Conservation (phyloP, 2,329 filamentous ascomycete species). For the Exophiala spinifera region DNA sequence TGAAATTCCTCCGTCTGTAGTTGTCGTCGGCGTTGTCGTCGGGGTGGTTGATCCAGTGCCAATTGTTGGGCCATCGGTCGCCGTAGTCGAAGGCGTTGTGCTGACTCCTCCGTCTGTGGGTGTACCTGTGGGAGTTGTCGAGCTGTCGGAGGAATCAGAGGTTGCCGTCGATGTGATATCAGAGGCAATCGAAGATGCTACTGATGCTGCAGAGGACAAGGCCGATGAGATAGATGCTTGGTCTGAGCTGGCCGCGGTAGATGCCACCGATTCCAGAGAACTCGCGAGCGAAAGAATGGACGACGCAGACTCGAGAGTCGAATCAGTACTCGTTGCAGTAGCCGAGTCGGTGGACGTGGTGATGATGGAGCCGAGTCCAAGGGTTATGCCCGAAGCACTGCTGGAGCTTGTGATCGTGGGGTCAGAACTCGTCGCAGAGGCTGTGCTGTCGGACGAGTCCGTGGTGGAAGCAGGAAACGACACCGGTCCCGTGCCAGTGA, state of each 20-base stretch:
- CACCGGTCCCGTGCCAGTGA: background rate
- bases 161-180: constrained; percentile 18
- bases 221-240: constrained; percentile 21
- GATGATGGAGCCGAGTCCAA: constrained; percentile 17
- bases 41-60: constrained; percentile 4
- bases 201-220: constrained; percentile 20
- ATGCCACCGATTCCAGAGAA: constrained; percentile 19
- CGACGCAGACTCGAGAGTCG: constrained; percentile 16
- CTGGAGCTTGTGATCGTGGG: constrained; percentile 6
- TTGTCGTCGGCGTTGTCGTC: constrained; percentile 8
- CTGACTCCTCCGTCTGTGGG: background rate
- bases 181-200: constrained; percentile 17
- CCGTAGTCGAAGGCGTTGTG: background rate
- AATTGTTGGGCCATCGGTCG: constrained; percentile 1
- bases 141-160: constrained; percentile 4
- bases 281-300: constrained; percentile 22
- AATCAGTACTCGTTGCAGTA: constrained; percentile 24
- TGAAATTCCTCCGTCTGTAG: background rate
- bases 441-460: constrained; percentile 1
- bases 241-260: constrained; percentile 18
- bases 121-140: background rate
- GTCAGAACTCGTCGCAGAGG: constrained; percentile 12
- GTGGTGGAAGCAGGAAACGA: background rate
- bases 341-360: constrained; percentile 7
- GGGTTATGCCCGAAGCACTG: constrained; percentile 11